Conservation (phyloP, 2,329 filamentous ascomycete genomes). For the Neofusicoccum laricinum region DNA sequence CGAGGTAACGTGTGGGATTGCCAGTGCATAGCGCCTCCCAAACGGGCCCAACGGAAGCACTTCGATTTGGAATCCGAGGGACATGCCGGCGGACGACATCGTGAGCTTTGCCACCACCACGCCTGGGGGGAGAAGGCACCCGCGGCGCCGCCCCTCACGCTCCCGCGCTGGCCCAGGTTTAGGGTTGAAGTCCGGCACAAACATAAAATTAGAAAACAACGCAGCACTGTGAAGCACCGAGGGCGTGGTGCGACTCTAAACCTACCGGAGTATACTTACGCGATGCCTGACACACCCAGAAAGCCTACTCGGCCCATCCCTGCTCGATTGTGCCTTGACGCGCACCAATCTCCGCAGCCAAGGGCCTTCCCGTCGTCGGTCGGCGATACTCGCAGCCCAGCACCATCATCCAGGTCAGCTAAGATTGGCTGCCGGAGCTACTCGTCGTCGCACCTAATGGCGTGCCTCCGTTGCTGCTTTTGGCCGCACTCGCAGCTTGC, state of each 20-base stretch:
- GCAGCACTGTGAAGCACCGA: neutral
- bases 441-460: neutral
- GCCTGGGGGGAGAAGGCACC: neutral
- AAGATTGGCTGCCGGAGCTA: conserved; percentile 1
- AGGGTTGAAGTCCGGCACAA: neutral
- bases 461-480: conserved; percentile 5
- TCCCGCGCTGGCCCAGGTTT: neutral
- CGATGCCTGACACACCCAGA: conserved; percentile 1
- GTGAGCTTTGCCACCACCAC: neutral
- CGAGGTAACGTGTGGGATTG: neutral
- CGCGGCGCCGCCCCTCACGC: neutral
- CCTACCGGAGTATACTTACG: conserved; percentile 11
- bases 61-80: neutral
- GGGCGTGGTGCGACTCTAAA: conserved; percentile 2
- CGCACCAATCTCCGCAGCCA: conserved; percentile 5
- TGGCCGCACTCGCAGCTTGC: conserved; percentile 7
- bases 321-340: neutral
- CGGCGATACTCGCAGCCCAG: neutral
- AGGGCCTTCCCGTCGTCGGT: neutral
- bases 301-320: conserved; percentile 2
- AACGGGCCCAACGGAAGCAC: neutral
- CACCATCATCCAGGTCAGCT: neutral
- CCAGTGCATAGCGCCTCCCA: neutral
- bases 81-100: neutral
- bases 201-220: neutral